Conservation (phyloP, 1,284 basidiomycete genomes). For the Cystobasidium sp. region DNA sequence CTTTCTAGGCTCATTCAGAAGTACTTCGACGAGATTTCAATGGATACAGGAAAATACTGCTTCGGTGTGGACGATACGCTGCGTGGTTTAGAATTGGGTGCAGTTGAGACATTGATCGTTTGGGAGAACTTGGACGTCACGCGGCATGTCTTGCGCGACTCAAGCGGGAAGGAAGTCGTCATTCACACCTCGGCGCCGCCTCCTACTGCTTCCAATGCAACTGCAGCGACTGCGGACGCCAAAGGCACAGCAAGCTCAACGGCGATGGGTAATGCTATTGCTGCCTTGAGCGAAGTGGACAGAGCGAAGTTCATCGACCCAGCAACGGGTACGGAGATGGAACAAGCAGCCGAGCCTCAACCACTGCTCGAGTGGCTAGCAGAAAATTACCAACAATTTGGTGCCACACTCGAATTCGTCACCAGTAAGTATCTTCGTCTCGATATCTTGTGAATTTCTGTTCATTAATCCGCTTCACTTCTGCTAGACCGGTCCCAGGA, state of each 20-base stretch:
- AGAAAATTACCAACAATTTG: conserved; percentile 97
- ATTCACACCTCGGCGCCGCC: conserved; percentile 63
- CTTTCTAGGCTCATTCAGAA: conserved; percentile 75
- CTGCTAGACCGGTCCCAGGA: conserved; percentile 72
- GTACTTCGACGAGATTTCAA: conserved; percentile 99
- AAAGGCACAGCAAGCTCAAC: conserved; percentile 39
- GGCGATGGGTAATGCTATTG: conserved; percentile 47
- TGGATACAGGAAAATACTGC: conserved; percentile 96
- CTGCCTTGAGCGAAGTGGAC: conserved; percentile 68
- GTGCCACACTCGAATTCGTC: conserved; percentile 79
- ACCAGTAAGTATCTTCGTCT: conserved; percentile 57
- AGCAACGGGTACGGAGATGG: conserved; percentile 94
- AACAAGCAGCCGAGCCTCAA: conserved; percentile 76
- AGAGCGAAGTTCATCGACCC: conserved; percentile 94
- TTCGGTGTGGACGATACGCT: conserved; percentile 98
- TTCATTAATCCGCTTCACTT: conserved; percentile 25
- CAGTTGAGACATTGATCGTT: conserved; percentile 95
- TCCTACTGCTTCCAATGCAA: conserved; percentile 63
- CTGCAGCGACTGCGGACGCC: conserved; percentile 44
- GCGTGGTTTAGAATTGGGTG: conserved; percentile 93
- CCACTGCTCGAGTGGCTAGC: conserved; percentile 96
- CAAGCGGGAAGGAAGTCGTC: conserved; percentile 83
- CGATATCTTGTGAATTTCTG: conserved; percentile 40
- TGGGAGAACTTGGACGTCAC: conserved; percentile 96
- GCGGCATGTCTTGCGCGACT: conserved; percentile 82